Conservation (phyloP, 2,329 filamentous ascomycete species). For the Byssoonygena ceratinophila region DNA sequence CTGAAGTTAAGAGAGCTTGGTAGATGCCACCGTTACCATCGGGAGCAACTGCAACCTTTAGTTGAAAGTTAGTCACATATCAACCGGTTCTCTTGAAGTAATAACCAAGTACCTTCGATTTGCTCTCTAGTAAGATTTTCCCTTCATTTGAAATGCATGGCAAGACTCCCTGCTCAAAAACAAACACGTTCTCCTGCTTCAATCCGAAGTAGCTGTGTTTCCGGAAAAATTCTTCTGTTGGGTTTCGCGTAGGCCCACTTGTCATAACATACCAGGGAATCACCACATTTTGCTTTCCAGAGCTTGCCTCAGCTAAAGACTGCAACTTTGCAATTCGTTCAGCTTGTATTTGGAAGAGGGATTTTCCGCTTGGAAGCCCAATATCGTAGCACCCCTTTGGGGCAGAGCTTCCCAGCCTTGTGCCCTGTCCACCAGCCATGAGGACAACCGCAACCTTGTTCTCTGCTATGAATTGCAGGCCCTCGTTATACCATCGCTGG, state of each 20-base stretch:
- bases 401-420: conserved; percentile 81
- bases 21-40: conserved; percentile 97
- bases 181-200: conserved; percentile 68
- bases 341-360: conserved; percentile 93
- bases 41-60: conserved; percentile 73
- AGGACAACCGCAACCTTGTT: conserved; percentile 76
- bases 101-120: conserved; percentile 54
- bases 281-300: conserved; percentile 49
- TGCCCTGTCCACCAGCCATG: conserved; percentile 96
- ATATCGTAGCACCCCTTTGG: conserved; percentile 98
- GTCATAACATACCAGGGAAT: conserved; percentile 99
- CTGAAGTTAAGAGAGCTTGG: conserved; percentile 70
- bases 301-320: conserved; percentile 62
- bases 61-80: background rate
- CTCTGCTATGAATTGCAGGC: conserved; percentile 54
- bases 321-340: conserved; percentile 86
- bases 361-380: conserved; percentile 82
- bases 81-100: background rate
- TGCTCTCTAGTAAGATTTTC: conserved; percentile 88
- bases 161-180: conserved; percentile 94
- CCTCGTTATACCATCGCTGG: conserved; percentile 68
- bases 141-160: conserved; percentile 96
- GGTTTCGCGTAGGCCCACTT: conserved; percentile 79
- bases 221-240: conserved; percentile 88
- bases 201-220: conserved; percentile 87